Conservation (phyloP, 1,284 basidiomycete genomes). For the Pyrrhoderma lamaoense region DNA sequence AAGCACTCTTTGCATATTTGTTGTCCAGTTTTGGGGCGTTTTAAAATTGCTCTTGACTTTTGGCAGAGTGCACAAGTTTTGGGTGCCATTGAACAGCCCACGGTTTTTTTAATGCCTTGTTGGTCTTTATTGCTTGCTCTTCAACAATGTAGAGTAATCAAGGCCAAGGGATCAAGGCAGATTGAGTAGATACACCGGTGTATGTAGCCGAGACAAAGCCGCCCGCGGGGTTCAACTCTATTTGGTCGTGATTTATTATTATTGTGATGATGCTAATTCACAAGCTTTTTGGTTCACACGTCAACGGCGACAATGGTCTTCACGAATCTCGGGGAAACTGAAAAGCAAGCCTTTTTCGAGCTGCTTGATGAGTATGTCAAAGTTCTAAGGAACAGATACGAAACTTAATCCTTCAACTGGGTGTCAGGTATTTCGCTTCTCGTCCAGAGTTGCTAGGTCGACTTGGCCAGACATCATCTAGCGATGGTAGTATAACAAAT, state of each 20-base stretch:
- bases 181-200: neutral
- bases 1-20: slow-evolving; percentile 95
- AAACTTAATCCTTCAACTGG: neutral
- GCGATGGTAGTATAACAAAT: neutral
- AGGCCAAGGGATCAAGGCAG: neutral
- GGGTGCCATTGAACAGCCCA: slow-evolving; percentile 50
- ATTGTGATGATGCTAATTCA: too few species aligned
- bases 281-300: neutral
- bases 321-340: slow-evolving; percentile 50
- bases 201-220: too few species aligned
- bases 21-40: slow-evolving; percentile 95
- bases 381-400: neutral
- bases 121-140: too few species aligned
- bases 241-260: too few species aligned
- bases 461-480: slow-evolving; percentile 2
- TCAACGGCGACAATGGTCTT: slow-evolving; percentile 52
- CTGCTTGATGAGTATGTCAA: slow-evolving; percentile 62
- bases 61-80: slow-evolving; percentile 70
- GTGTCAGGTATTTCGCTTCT: slow-evolving; percentile 61
- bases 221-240: too few species aligned
- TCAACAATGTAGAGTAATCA: too few species aligned
- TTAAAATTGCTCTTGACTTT: slow-evolving; percentile 78
- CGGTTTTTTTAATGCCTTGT: neutral
- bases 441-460: slow-evolving; percentile 54
- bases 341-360: slow-evolving; percentile 74